Conservation (phyloP, 2,329 filamentous ascomycete genomes). For the Claviceps pazoutovae region DNA sequence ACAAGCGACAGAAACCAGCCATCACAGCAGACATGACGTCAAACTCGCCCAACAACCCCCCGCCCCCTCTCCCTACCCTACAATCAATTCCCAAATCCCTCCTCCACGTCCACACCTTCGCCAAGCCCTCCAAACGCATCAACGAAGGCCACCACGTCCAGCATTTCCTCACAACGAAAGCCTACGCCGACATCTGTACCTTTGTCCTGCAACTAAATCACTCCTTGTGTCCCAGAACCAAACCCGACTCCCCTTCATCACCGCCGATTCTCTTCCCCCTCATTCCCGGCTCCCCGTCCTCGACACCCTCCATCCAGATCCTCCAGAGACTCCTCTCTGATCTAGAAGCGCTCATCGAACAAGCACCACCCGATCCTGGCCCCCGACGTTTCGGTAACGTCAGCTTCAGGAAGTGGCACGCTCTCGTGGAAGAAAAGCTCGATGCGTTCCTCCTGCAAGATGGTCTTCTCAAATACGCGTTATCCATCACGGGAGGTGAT, state of each 20-base stretch:
- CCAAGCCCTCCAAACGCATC: slow-evolving; percentile 63
- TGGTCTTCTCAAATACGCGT: slow-evolving; percentile 16
- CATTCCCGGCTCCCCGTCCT: slow-evolving; percentile 24
- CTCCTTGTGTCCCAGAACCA: slow-evolving; percentile 59
- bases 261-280: slow-evolving; percentile 27
- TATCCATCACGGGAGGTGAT: slow-evolving; percentile 10
- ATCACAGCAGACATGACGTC: not conserved
- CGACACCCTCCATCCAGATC: slow-evolving; percentile 40
- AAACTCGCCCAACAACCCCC: slow-evolving; percentile 5
- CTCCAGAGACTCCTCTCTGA: slow-evolving; percentile 53
- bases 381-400: slow-evolving; percentile 85
- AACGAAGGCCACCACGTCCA: slow-evolving; percentile 71
- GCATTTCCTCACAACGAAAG: slow-evolving; percentile 65
- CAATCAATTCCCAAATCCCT: slow-evolving; percentile 33
- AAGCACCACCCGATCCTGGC: slow-evolving; percentile 72
- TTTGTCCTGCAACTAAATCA: slow-evolving; percentile 87
- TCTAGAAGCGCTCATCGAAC: slow-evolving; percentile 54
- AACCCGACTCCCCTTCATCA: slow-evolving; percentile 15
- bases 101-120: slow-evolving; percentile 37
- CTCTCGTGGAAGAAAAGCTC: slow-evolving; percentile 48
- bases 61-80: slow-evolving; percentile 19
- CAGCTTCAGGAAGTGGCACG: slow-evolving; percentile 76
- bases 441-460: slow-evolving; percentile 19
- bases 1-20: not conserved
- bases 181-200: slow-evolving; percentile 74